Conservation (phyloP, 129 eudicot species). For the Flaveria robusta region DNA sequence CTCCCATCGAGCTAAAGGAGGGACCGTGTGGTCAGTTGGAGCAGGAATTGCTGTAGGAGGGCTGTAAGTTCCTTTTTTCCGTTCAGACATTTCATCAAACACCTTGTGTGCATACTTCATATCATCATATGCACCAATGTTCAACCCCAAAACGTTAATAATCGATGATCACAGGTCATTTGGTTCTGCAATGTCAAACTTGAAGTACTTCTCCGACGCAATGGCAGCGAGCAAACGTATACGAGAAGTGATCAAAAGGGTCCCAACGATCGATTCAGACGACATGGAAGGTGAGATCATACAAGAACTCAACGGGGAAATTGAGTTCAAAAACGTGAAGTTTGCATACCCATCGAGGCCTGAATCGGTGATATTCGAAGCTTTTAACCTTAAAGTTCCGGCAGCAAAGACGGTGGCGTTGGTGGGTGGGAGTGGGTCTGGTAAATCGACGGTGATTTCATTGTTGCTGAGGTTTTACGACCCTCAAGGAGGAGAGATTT, state of each 20-base stretch:
- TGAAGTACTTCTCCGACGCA: conserved; percentile 77
- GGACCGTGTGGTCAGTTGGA: conserved; percentile 50
- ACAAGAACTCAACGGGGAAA: conserved; percentile 51
- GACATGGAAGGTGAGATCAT: conserved; percentile 60
- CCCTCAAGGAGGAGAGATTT: conserved; percentile 65
- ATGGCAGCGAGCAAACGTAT: conserved; percentile 72
- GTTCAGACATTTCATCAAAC: conserved; percentile 7
- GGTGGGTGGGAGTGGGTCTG: conserved; percentile 89
- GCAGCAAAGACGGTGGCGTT: conserved; percentile 70
- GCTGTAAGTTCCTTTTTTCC: conserved; percentile 38
- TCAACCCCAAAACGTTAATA: no score
- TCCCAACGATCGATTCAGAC: conserved; percentile 70
- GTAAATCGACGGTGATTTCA: conserved; percentile 76
- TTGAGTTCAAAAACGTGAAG: conserved; percentile 51
- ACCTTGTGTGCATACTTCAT: background rate
- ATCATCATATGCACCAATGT: no score
- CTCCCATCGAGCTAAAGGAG: conserved; percentile 57
- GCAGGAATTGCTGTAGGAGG: conserved; percentile 37
- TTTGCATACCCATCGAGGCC: conserved; percentile 72
- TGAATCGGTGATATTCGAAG: conserved; percentile 50
- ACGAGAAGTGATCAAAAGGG: conserved; percentile 58
- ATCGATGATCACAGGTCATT: conserved; percentile 45
- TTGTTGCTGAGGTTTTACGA: conserved; percentile 77
- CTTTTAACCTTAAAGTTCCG: conserved; percentile 52
- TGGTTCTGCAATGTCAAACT: conserved; percentile 60